These are phyloP conservation scores for Mycena sp. DNA, from an alignment of 1,284 basidiomycete genomes.

Conservation along the genomic window DNA sequence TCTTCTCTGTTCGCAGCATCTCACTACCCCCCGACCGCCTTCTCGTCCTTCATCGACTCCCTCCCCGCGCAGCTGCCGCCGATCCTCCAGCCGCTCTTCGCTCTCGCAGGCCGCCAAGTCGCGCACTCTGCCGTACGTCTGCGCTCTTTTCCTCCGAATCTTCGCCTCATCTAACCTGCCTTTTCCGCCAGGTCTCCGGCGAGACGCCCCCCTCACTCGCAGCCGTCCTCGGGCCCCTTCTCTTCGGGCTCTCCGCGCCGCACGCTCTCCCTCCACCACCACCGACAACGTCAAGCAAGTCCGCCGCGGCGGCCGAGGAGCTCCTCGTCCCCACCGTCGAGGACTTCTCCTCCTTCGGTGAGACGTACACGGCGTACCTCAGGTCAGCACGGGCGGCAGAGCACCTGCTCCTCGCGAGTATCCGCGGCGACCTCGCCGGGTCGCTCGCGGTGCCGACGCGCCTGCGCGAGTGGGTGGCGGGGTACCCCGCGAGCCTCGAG, in stretches of 20 bases:
- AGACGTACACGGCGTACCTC: conserved; percentile 67
- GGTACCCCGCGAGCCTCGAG: conserved; percentile 22
- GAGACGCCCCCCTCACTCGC: conserved; percentile 22
- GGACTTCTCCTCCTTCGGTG: conserved; percentile 17
- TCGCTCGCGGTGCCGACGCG: conserved; percentile 21
- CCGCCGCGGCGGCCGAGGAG: conserved; percentile 18
- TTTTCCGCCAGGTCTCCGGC: neutral
- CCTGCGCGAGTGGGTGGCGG: conserved; percentile 26
- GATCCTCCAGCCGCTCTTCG: conserved; percentile 74
- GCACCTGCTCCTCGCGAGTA: conserved; percentile 86
- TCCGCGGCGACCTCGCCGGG: conserved; percentile 76
- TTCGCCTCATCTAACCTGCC: neutral
- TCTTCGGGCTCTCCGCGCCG: conserved; percentile 18
- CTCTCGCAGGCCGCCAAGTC: conserved; percentile 80
- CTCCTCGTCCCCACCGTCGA: conserved; percentile 26
- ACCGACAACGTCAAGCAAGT: neutral
- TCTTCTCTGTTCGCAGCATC: conserved; percentile 53
- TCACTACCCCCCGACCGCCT: conserved; percentile 75
- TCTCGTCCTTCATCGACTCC: conserved; percentile 65
- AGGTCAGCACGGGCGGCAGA: conserved; percentile 86
- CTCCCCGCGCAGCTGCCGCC: conserved; percentile 64
- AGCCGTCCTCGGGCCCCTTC: conserved; percentile 14
- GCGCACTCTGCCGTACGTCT: conserved; percentile 57
- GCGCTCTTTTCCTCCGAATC: neutral
- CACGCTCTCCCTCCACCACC: neutral